Evolutionary conservation across 164 flowering plant species (phyloP), one percentile per base, ranked within the genome.

Genomic region (Berberis vulgaris): DNA sequence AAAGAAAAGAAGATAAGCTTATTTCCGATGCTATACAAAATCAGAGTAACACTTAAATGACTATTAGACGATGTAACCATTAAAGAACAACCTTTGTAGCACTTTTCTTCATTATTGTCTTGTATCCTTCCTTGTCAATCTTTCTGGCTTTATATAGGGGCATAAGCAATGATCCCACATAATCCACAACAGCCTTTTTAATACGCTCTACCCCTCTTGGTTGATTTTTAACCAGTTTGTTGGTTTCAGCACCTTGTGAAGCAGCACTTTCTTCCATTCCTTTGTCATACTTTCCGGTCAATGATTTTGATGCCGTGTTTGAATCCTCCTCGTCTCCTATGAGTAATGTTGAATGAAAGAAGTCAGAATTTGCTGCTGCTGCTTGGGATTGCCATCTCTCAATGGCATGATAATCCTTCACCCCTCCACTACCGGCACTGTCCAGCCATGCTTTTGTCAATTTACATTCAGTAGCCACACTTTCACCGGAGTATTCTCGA

Each of bases 311-410:
- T 64, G 65, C 66, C 43, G 79, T 75, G 64, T 72, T 87, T 59
- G 96, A 89, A 65, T 84, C 92, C 67, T 85, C 97, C 80, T 89
- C 99, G 75, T 91, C 96, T 67, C 74, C 80, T 45, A 79, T 54
- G 59, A 76, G 80, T 67, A 72, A 47, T 10, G 70, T 60, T 8
- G 72, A 73, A 68, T 74, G 70, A 64, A 52, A 82, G 75, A 78
- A 87, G 59, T 82, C 83, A 63, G 83, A 67, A 80, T 77, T 86
- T 64, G 88, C 93, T 41, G 92, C 96, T 43, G 87, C 89, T 26
- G 99, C 96, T 78, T 95, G 99, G 57, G 86, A 84, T 67, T 86
- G 97, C 99, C 97, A 94, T 77, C 91, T 89, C 61, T 95, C 99
- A 71, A 91, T 91, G 62, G 88, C 99, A 76, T 78, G 86, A 73